A percentile compares a stretch with the other conserved stretches of the same genome.
Conservation (phyloP, 352 stramenopile genomes). For the Globisporangium uncinulatum region DNA sequence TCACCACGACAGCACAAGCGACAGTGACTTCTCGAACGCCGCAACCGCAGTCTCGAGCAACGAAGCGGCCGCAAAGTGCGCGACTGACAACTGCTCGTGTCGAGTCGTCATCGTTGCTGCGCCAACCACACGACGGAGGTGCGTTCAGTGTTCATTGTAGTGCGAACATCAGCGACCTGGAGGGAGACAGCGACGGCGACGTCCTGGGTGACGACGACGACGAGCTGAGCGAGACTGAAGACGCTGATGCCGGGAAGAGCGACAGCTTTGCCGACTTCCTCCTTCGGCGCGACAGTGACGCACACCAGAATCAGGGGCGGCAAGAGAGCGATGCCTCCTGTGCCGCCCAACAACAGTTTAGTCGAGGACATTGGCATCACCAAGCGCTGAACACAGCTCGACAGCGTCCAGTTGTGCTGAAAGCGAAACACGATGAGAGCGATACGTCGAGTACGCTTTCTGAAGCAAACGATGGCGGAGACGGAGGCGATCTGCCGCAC, state of each 20-base stretch:
- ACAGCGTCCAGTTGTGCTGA: background rate
- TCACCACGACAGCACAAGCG: background rate
- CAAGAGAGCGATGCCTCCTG: background rate
- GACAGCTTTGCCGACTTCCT: constrained; percentile 13
- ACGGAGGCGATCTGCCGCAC: constrained; percentile 38
- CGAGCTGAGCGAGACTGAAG: constrained; percentile 23
- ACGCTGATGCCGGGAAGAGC: constrained; percentile 4
- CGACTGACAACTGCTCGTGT: constrained; percentile 9
- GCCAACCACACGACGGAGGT: background rate
- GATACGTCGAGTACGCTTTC: background rate
- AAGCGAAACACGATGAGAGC: background rate
- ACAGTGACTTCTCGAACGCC: background rate
- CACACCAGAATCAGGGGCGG: background rate
- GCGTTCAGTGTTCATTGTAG: background rate
- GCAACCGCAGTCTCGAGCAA: background rate
- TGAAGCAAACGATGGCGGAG: constrained; percentile 16
- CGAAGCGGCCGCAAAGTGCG: constrained; percentile 37
- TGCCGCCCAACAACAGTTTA: background rate
- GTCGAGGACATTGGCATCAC: constrained; percentile 18
- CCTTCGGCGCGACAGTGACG: background rate
- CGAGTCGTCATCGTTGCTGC: background rate
- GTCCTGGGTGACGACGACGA: constrained; percentile 45
- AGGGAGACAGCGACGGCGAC: constrained; percentile 25
- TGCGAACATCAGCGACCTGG: constrained; percentile 4
- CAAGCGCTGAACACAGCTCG: constrained; percentile 25